Evolutionary conservation across 2,329 filamentous ascomycete species (phyloP).

Genomic region (Teratosphaeriaceae sp.): DNA sequence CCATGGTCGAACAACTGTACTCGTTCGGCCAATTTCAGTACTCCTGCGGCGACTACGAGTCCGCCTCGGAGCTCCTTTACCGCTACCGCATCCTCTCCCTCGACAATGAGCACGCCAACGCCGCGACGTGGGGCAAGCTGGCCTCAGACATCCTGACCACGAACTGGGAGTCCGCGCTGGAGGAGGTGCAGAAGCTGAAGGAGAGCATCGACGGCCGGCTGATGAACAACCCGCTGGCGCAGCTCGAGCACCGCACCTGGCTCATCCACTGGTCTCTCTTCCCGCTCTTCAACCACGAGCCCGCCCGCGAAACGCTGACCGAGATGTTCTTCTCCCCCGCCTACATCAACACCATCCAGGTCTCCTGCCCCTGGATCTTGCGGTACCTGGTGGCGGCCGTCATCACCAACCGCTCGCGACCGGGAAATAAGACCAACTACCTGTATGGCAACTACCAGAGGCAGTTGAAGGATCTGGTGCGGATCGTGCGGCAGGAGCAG

Average conservation of each 20-base stretch:
- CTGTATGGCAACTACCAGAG: constrained; percentile 97
- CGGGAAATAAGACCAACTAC: constrained; percentile 90
- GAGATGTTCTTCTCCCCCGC: constrained; percentile 95
- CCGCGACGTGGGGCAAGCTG: constrained; percentile 96
- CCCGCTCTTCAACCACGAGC: constrained; percentile 97
- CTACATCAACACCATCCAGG: constrained; percentile 99
- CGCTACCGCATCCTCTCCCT: constrained; percentile 97
- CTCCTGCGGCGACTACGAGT: constrained; percentile 88
- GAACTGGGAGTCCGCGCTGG: constrained; percentile 90
- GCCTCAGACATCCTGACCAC: constrained; percentile 91
- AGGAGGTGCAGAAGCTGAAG: constrained; percentile 84
- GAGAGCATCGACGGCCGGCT: constrained; percentile 90
- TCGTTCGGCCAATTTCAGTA: constrained; percentile 98
- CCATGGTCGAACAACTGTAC: constrained; percentile 94
- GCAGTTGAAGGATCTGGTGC: constrained; percentile 94
- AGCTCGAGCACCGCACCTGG: constrained; percentile 95
- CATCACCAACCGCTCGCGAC: constrained; percentile 67
- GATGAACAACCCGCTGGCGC: constrained; percentile 91
- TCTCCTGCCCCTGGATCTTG: constrained; percentile 91
- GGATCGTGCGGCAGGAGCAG: constrained; percentile 91
- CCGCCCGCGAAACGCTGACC: constrained; percentile 80
- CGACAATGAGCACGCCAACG: constrained; percentile 94
- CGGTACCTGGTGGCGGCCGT: constrained; percentile 91
- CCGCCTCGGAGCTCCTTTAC: constrained; percentile 88
- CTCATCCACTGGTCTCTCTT: constrained; percentile 98